Base-by-base conservation (phyloP, 108 stramenopile genomes). In the Skeletonema potamos region DNA sequence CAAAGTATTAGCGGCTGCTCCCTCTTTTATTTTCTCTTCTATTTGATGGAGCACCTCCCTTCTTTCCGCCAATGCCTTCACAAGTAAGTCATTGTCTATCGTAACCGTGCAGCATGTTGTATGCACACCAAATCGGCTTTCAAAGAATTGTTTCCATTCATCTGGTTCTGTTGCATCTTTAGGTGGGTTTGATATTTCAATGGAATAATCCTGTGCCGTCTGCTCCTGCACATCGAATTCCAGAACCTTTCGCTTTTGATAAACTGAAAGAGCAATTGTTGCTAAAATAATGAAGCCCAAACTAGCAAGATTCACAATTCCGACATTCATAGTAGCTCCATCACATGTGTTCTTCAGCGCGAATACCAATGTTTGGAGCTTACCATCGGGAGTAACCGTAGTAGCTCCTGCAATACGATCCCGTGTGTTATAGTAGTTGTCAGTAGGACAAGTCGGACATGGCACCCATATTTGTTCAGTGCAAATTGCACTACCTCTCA, bases 201-300 rank as follows among this genome's bases (percentile, higher is more conserved):
- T 82, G 15, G 91, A 89, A 79, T 97, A 97, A 84, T 97, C 96
- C 64, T 95, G 92, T 8, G 94, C 90, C 7, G 96, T 97, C 57
- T 95, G 93, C 62, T 89, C 90, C 30, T 92, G 90, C 70, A 91
- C 93, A 66, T 96, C 92, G 27, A 89, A 86, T 22, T 77, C 68
- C 27, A 82, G 56, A 62, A 86, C 86, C 61, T 89, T 85, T 24
- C 84, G 72, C 55, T 63, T 46, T 62, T 89, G 83, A 74, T 89
- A 92, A 5, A 74, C 12, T 5, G 69, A 57, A 10, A 92, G 66
- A 34, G 84, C 37, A 6, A 62, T 34, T 0, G 90, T 67, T 1
- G 76, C 29, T 9, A 90, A 9, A 2, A 87, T 18, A n/a, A 92
- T 64, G 54, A 91, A 84, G 28, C 86, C 69, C 12, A 87, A 32